These are phyloP conservation scores for Parastagonospora avenae DNA, from an alignment of 2,329 filamentous ascomycete genomes.

Conservation along the genomic window DNA sequence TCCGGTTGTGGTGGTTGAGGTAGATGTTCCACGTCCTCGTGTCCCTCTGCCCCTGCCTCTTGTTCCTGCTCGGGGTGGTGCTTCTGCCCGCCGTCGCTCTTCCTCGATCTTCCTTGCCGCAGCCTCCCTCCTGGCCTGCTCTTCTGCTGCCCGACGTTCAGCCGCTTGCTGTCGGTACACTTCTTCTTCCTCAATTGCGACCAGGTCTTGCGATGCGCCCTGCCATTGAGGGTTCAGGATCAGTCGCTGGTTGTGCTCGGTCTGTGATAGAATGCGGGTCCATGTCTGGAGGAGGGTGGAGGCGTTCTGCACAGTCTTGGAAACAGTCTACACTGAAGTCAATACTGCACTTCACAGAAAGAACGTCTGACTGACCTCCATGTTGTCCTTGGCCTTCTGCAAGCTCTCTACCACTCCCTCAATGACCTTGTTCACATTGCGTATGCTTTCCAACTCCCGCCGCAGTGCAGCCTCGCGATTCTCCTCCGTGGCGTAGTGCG, in stretches of 20 bases:
- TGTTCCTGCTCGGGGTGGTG: conserved; percentile 52
- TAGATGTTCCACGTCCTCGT: conserved; percentile 37
- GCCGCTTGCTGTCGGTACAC: conserved; percentile 74
- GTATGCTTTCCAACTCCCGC: conserved; percentile 80
- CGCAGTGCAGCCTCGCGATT: conserved; percentile 75
- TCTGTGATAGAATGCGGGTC: conserved; percentile 94
- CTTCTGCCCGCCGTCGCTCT: conserved; percentile 63
- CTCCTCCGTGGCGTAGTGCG: conserved; percentile 67
- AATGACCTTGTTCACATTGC: conserved; percentile 85
- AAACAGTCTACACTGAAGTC: conserved; percentile 68
- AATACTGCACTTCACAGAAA: conserved; percentile 3
- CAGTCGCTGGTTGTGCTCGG: conserved; percentile 93
- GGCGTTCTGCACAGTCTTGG: conserved; percentile 82
- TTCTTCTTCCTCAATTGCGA: conserved; percentile 84
- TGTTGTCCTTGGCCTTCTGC: conserved; percentile 74
- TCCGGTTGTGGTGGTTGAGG: conserved; percentile 37
- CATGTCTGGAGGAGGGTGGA: conserved; percentile 91
- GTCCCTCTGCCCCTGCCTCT: conserved; percentile 44
- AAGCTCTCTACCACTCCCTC: conserved; percentile 76
- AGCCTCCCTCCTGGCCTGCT: conserved; percentile 77
- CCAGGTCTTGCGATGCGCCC: conserved; percentile 82
- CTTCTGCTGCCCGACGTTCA: conserved; percentile 76
- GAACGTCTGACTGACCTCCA: conserved; percentile 62
- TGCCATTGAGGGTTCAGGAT: conserved; percentile 89
- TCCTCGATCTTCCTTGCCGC: conserved; percentile 60